Evolutionary conservation across 1,284 basidiomycete species (phyloP).

Genomic region (Ceratobasidium sp.): DNA sequence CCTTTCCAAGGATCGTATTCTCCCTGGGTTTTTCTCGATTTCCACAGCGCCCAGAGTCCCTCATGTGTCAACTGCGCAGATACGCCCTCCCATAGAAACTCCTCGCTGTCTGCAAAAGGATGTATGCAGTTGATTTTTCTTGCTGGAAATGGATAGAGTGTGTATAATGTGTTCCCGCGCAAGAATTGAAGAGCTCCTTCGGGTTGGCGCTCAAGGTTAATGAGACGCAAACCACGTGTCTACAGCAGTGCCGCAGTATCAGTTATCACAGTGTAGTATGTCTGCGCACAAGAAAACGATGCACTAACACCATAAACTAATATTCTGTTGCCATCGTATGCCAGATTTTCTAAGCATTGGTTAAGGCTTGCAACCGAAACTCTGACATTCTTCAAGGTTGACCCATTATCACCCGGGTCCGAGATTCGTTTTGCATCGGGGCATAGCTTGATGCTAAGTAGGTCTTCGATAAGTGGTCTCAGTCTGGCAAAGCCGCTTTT

Average conservation of each 20-base stretch:
- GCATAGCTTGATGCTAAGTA: not conserved
- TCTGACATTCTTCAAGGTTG: not conserved
- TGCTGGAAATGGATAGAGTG: constrained; percentile 27
- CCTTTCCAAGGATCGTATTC: not conserved
- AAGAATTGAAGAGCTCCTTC: not conserved
- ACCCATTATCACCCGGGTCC: not conserved
- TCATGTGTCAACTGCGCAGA: constrained; percentile 33
- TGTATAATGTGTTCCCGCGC: not conserved
- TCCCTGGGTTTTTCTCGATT: not conserved
- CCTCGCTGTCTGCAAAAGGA: constrained; percentile 14
- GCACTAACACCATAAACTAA: constrained; percentile 14
- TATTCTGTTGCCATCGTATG: constrained; percentile 34
- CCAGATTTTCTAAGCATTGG: constrained; percentile 5
- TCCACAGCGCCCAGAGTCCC: constrained; percentile 19
- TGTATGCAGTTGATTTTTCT: not conserved
- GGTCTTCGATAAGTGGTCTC: not conserved
- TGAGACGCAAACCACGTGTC: constrained; percentile 10
- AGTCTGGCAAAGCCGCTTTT: not conserved
- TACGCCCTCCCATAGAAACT: not conserved
- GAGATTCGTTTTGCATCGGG: too few relatives aligned
- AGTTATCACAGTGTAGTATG: too few relatives aligned
- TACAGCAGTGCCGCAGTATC: not conserved
- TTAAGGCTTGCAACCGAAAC: constrained; percentile 11
- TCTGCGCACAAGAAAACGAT: not conserved
- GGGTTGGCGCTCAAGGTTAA: constrained; percentile 9